These are phyloP conservation scores for Prunus salicina DNA, from an alignment of 306 rosid species.

Conservation along the genomic window DNA sequence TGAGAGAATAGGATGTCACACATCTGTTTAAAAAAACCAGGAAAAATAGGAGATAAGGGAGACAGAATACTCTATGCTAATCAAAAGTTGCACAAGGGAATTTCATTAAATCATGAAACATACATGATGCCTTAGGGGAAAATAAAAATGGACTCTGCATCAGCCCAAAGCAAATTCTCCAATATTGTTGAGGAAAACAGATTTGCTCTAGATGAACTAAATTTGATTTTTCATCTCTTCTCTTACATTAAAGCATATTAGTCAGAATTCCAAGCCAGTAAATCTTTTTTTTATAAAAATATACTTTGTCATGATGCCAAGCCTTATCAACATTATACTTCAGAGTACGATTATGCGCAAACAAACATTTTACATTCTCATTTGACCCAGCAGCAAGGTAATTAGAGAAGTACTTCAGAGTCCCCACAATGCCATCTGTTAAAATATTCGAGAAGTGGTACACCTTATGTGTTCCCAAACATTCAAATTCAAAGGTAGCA, in stretches of 20 bases:
- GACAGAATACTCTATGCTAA: not conserved
- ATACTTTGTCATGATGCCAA: not conserved
- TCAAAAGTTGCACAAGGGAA: not conserved
- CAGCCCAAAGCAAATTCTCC: not conserved
- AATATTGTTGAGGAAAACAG: not conserved
- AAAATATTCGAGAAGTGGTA: not conserved
- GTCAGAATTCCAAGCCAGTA: not conserved
- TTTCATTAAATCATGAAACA: not conserved
- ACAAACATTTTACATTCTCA: not conserved
- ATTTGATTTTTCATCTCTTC: not conserved
- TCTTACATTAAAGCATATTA: not conserved
- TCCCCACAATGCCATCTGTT: not conserved
- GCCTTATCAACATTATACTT: not conserved
- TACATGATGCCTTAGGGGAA: not conserved
- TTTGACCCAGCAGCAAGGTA: not conserved
- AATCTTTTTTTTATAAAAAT: not conserved
- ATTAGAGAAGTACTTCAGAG: not conserved
- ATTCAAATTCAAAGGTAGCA: not conserved
- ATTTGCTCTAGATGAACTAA: not conserved
- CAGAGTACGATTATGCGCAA: not conserved
- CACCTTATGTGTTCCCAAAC: not conserved
- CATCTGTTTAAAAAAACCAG: conserved; percentile 62
- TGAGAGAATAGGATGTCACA: conserved; percentile 95
- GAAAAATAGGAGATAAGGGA: not conserved
- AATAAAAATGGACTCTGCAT: not conserved